phyloP scores from a whole-genome alignment of 345 rosid species.

The Brassica nigra region DNA sequence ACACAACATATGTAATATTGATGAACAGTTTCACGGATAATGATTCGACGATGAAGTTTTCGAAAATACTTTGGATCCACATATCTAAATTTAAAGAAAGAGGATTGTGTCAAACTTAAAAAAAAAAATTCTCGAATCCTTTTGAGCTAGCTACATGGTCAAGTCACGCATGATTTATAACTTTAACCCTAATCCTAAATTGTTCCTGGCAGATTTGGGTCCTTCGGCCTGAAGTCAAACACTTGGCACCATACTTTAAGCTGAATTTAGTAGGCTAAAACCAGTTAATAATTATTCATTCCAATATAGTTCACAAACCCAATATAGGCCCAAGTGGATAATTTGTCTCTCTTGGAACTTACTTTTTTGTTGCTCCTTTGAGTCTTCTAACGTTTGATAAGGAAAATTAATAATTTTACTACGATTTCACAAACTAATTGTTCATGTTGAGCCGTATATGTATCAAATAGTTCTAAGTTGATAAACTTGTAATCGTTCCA shows the following conservation, averaged over 20 bases:
- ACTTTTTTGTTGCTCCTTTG: background rate
- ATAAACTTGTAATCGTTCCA: conserved; percentile 2
- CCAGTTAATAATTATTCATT: background rate
- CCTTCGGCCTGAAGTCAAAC: background rate
- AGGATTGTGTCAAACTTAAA: background rate
- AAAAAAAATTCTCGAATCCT: background rate
- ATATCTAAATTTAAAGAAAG: background rate
- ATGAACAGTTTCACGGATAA: no score
- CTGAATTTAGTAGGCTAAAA: background rate
- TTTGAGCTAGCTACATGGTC: background rate
- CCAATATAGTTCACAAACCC: background rate
- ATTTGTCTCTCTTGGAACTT: background rate
- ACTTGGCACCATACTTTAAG: background rate
- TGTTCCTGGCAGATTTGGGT: background rate
- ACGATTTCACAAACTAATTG: background rate
- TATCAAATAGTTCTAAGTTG: background rate
- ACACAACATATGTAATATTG: no score
- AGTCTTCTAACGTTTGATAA: background rate
- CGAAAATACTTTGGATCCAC: background rate
- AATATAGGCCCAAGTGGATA: conserved; percentile 4
- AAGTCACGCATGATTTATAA: background rate
- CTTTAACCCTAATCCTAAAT: background rate
- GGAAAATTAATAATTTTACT: background rate
- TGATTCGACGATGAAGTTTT: no score
- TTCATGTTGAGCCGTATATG: background rate